phyloP scores from a whole-genome alignment of 164 flowering plant genomes.

The Dillenia suffruticosa region DNA sequence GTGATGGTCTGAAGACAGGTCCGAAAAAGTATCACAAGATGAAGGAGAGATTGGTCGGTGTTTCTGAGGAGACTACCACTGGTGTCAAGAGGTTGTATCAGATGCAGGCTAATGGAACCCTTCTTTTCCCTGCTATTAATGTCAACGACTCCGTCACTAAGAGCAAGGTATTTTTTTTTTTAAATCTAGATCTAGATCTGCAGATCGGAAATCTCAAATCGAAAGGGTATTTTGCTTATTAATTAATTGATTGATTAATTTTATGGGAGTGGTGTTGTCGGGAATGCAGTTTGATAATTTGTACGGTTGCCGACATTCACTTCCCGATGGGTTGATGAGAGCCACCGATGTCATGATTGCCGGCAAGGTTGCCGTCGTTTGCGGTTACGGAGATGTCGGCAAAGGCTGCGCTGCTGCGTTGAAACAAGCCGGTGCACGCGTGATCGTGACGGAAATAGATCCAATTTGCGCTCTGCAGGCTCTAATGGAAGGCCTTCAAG shows the following conservation, averaged over 20 bases:
- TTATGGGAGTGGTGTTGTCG: too few species aligned
- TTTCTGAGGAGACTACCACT: constrained; percentile 77
- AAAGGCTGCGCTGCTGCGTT: constrained; percentile 77
- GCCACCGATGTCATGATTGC: constrained; percentile 85
- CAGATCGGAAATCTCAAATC: too few species aligned
- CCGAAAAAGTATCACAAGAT: constrained; percentile 55
- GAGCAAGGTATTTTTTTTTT: constrained; percentile 53
- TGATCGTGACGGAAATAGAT: constrained; percentile 71
- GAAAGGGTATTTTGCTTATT: too few species aligned
- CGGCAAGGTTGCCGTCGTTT: constrained; percentile 62
- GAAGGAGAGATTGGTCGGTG: constrained; percentile 65
- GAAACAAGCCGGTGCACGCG: constrained; percentile 72
- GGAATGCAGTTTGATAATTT: constrained; percentile 59
- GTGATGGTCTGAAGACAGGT: constrained; percentile 43
- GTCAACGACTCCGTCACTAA: constrained; percentile 83
- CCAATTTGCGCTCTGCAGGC: constrained; percentile 84
- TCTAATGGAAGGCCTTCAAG: constrained; percentile 68
- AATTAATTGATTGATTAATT: too few species aligned
- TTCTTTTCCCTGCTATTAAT: constrained; percentile 71
- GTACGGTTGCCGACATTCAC: constrained; percentile 85
- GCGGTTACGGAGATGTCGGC: constrained; percentile 77
- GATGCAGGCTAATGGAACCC: constrained; percentile 59
- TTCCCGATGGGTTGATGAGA: constrained; percentile 79
- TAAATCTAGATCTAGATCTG: too few species aligned
- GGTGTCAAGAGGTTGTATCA: constrained; percentile 79